phyloP scores from a whole-genome alignment of 75 land plant genomes.

The Cupressus sempervirens region DNA sequence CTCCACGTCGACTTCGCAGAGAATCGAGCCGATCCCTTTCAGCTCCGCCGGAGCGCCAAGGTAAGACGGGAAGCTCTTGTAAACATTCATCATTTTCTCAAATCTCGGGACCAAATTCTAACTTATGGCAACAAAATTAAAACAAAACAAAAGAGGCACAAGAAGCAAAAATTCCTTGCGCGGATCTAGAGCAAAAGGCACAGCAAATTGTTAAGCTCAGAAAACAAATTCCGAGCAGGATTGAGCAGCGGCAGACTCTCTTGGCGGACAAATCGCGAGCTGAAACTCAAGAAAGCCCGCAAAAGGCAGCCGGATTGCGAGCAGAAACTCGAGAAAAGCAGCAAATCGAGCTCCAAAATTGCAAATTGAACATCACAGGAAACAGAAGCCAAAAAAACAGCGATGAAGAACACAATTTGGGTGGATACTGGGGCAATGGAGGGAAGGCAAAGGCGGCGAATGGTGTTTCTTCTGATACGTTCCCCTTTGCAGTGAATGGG shows the following conservation, averaged over 20 bases:
- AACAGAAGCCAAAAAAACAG: background rate
- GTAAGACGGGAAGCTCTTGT: background rate
- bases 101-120: background rate
- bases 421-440: too few species aligned
- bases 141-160: background rate
- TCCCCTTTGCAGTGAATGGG: background rate
- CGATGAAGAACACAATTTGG: too few species aligned
- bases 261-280: background rate
- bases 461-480: too few species aligned
- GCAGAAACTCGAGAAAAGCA: background rate
- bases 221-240: background rate
- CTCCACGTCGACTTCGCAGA: background rate
- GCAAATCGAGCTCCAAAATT: background rate
- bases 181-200: background rate
- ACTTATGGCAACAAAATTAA: background rate
- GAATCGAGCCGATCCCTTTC: constrained; percentile 10
- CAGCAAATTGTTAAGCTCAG: background rate
- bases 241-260: background rate
- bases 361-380: background rate
- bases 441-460: background rate
- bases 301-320: background rate
- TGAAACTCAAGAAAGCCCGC: background rate
- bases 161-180: background rate
- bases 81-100: background rate
- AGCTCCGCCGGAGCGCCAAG: background rate